Evolutionary conservation across 2,329 filamentous ascomycete genomes (phyloP), one percentile per base, ranked within the genome.

Genomic region (Cladosporium sphaerospermum): DNA sequence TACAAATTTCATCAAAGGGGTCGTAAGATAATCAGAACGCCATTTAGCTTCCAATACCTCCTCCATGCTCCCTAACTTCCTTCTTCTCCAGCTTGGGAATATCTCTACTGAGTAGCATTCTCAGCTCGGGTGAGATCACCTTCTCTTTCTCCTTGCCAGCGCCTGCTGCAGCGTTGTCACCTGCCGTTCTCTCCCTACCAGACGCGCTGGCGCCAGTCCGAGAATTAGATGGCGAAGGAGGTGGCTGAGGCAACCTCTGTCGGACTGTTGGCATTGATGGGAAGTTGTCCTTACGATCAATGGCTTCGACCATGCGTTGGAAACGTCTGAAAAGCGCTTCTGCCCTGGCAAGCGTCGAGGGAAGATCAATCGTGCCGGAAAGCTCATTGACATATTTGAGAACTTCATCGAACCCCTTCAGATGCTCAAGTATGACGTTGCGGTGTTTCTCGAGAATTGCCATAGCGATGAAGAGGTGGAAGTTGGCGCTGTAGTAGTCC

Each of bases 301-400:
- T 85, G 0, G 89, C 87, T 64, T 97, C 89, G 9, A 99, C 86
- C 1, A 89, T 85, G 42, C 90, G 81, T 64, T 95, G 85, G 71
- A 96, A 99, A 46, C 88, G 84, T 57, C 82, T 83, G 76, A 95
- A 99, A 2, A 99, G 81, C 0, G 84, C 81, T 71, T 99, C 93
- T 9, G 93, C 93, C 32, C 91, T 83, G 55, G 95, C 83, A 14
- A 97, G 80, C 0, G 89, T 95, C 1, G 86, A 86, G 49, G 90
- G 81, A 0, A 99, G 80, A 61, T 99, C 93, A 65, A 99, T 97
- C 1, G 86, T 95, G 59, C 86, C 87, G 4, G 89, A 95, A 1
- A 99, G 81, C 68, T 99, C 93, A 66, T 99, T 99, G 63, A 99
- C 89, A 66, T 97, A 99, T 76, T 99, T 99, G 28, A 99, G 75